Base-by-base conservation (phyloP, 306 rosid genomes). In the Pachyrhizus erosus region DNA sequence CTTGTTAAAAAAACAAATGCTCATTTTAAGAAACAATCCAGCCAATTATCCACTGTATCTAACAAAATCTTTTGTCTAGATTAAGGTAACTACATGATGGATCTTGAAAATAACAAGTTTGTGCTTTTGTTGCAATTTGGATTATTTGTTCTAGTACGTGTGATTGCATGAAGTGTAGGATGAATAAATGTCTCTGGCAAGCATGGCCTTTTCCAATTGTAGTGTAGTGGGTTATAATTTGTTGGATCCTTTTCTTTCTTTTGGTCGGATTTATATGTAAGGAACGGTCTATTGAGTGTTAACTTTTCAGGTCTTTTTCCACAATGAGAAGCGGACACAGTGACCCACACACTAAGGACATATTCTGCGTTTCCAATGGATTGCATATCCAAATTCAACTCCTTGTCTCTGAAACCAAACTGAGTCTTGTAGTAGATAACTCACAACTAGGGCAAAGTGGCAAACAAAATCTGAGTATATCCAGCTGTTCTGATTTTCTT, bases 281-380 rank as follows among this genome's bases (percentile, higher is more conserved):
- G 70, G 43, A 64, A 62, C 29, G 57, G 24, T 26, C 9, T 1
- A 7, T 62, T 31, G 70, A 62, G 69, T 1, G 33, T 61, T 52
- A 51, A 23, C 24, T 72, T 37, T 73, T 66, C 7, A 39, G 70
- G 84, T 85, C 82, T 68, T 55, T 73, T 80, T 81, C 62, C 72
- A 61, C 52, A 7, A 3, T 26, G 2, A 15, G 54, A 48, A 60
- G 83, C 82, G 40, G 39, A 87, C 83, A 86, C 2, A 64, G 21
- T 77, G 86, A 81, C 84, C 87, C 51, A 58, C 82, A 72, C 61
- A 73, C 21, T 29, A 62, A 34, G 39, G 23, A 33, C 39, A 18
- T 29, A 12, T 46, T 40, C 52, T 42, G 48, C 75, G 20, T 39
- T 61, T 23, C 21, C 17, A 48, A 51, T 26, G 31, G 20, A 55